Evolutionary conservation across 306 rosid genomes (phyloP), one percentile per base, ranked within the genome.

Genomic region (Casuarina glauca): DNA sequence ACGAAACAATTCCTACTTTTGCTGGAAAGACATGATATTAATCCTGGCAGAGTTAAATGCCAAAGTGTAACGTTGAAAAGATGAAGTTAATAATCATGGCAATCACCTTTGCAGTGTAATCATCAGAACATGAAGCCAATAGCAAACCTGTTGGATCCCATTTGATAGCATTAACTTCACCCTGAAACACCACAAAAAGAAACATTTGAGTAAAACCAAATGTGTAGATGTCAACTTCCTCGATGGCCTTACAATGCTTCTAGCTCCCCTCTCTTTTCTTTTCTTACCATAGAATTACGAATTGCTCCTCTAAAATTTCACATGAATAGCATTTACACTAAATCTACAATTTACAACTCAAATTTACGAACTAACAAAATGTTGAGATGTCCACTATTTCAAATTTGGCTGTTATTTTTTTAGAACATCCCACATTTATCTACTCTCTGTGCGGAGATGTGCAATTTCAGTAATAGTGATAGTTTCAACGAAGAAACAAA

Each of bases 111-210:
- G 97, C 98, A 32, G 91, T 92, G 77, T 83, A 84, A 89, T 95
- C 98, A 43, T 95, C 98, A 9, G 98, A 92, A 83, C 98, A 95
- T 0, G 98, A 95, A 55, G 98, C 98, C 84, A 95, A 81, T 82
- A 92, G 80, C 69, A 91, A 71, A 72, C 98, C 98, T 5, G 93
- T 85, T 81, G 98, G 98, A 83, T 95, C 98, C 98, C 98, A 92
- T 86, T 95, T 95, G 76, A 95, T 97, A 85, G 96, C 93, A 81
- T 95, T 95, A 69, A 93, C 98, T 86, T 91, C 97, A 10, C 92
- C 98, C 98, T 93, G 82, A 76, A 88, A 86, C 61, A 46, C 76
- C 44, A 38, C 70, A 70, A 17, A 79, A 81, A 60, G 50, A 61
- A 73, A 78, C 43, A 39, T 43, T 66, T 20, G 64, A 42, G 32